phyloP scores from a whole-genome alignment of 2,329 filamentous ascomycete genomes.

The Phyllosticta capitalensis region DNA sequence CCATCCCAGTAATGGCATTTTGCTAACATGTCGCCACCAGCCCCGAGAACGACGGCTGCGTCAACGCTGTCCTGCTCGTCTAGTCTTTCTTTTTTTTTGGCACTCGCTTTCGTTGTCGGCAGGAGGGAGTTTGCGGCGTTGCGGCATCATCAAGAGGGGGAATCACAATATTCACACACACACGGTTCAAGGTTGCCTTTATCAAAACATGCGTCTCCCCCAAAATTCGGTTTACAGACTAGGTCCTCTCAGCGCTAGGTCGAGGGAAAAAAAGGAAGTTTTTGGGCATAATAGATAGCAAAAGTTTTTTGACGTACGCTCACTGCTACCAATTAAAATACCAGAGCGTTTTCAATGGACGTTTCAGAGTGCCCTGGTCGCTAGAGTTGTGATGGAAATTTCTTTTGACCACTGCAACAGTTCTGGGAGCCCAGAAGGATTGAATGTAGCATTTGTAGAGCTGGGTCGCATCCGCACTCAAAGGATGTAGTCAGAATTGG shows the following conservation, averaged over 20 bases:
- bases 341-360: background rate
- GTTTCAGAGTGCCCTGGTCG: no score
- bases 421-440: no score
- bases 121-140: background rate
- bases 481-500: no score
- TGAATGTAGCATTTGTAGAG: no score
- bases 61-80: conserved; percentile 19
- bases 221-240: background rate
- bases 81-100: no score
- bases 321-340: background rate
- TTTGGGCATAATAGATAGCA: background rate
- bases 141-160: background rate
- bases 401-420: no score
- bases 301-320: background rate
- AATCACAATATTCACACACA: no score
- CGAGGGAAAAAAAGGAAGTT: background rate
- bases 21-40: conserved; percentile 13
- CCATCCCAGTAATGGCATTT: background rate
- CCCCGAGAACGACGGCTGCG: conserved; percentile 30
- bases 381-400: no score
- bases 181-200: no score
- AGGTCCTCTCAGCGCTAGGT: no score
- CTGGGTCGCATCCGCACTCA: no score
- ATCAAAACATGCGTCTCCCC: no score
- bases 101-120: background rate